phyloP scores from a whole-genome alignment of 2,329 filamentous ascomycete genomes.

The Fusarium algeriense region DNA sequence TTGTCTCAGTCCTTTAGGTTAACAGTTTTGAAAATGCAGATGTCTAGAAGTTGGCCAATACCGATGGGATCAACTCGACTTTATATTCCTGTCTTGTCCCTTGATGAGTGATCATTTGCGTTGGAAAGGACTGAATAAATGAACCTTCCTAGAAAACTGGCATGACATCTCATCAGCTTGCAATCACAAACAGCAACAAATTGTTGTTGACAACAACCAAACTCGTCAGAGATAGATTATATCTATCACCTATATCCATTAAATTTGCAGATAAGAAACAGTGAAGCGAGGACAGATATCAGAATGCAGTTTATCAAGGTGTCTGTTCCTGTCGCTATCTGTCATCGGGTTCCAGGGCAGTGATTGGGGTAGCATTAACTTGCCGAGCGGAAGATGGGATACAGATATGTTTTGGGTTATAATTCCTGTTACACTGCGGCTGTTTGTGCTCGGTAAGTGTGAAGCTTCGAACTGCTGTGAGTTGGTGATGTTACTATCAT shows the following conservation, averaged over 20 bases:
- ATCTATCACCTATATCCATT: neutral
- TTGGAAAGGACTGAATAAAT: conserved; percentile 6
- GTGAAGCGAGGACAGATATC: neutral
- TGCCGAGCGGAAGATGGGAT: conserved; percentile 31
- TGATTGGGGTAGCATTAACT: conserved; percentile 24
- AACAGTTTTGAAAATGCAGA: neutral
- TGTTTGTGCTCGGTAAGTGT: neutral
- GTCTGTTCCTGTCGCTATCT: conserved; percentile 27
- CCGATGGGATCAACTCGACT: neutral
- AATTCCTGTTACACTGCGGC: conserved; percentile 12
- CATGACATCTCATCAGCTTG: conserved; percentile 18
- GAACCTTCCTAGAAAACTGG: neutral
- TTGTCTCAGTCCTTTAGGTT: neutral
- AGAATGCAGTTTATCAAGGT: conserved; percentile 36
- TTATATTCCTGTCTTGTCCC: neutral
- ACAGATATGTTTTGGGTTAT: conserved; percentile 3
- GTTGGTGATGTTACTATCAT: neutral
- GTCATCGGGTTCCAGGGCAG: conserved; percentile 14
- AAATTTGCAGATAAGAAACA: neutral
- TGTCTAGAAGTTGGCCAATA: neutral
- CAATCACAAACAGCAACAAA: conserved; percentile 24
- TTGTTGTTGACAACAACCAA: conserved; percentile 10
- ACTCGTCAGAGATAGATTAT: neutral
- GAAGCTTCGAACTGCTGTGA: neutral
- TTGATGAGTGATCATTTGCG: conserved; percentile 17